A percentile compares a stretch with the other conserved stretches of the same genome.
Conservation (phyloP, 108 stramenopile species). For the Cyclotella sp. region DNA sequence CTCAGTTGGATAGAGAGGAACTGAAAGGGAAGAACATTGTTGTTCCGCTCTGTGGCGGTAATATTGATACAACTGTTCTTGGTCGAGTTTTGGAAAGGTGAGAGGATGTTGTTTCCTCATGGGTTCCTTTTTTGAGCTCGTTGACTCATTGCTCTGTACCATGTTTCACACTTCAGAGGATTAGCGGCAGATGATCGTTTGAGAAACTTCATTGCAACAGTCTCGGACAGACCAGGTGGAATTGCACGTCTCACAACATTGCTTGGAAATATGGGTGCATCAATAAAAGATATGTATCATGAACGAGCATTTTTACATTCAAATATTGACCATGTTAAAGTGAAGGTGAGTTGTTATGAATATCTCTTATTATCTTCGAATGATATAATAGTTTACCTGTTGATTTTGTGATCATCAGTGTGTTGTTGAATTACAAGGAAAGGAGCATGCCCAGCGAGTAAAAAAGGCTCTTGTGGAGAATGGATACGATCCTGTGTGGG, state of each 20-base stretch:
- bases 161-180: slow-evolving; percentile 56
- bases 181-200: slow-evolving; percentile 94
- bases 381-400: not conserved
- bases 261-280: slow-evolving; percentile 73
- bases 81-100: slow-evolving; percentile 69
- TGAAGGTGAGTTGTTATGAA: slow-evolving; percentile 22
- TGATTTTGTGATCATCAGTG: slow-evolving; percentile 49
- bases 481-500: slow-evolving; percentile 51
- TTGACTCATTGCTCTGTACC: not conserved
- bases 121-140: not conserved
- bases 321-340: slow-evolving; percentile 91
- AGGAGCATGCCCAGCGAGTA: slow-evolving; percentile 68
- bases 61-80: slow-evolving; percentile 95
- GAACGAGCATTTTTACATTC: slow-evolving; percentile 96
- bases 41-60: slow-evolving; percentile 96
- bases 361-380: not conserved
- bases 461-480: slow-evolving; percentile 38
- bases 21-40: slow-evolving; percentile 94
- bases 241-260: slow-evolving; percentile 82
- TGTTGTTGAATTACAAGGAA: slow-evolving; percentile 86
- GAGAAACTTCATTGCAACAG: slow-evolving; percentile 91
- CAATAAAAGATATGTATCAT: slow-evolving; percentile 97
- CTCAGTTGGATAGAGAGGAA: slow-evolving; percentile 79
- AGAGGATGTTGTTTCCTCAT: not conserved
- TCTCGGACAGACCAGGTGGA: slow-evolving; percentile 90